Evolutionary conservation across 257 asterid genomes (phyloP).

Genomic region (Capsicum chinense): DNA sequence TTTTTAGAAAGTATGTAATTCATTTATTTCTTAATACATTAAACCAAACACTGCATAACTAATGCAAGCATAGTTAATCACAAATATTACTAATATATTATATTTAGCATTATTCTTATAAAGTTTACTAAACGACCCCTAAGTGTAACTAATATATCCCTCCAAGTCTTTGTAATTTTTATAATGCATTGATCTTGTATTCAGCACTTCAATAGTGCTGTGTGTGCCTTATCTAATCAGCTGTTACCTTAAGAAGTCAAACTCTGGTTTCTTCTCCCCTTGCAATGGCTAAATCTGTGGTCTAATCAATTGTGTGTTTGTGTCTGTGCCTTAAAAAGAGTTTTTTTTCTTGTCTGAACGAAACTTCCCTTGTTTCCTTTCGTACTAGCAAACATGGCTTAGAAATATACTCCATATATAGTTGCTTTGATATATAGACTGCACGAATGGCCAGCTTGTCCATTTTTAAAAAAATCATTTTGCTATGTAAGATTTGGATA

Average conservation of each 20-base stretch:
- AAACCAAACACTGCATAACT: too few relatives aligned
- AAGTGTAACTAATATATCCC: too few relatives aligned
- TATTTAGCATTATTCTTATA: too few relatives aligned
- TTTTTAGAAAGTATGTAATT: too few relatives aligned
- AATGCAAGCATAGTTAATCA: too few relatives aligned
- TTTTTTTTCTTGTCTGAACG: background rate
- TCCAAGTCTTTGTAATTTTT: background rate
- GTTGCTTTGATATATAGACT: slow-evolving; percentile 20
- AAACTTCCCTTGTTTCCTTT: background rate
- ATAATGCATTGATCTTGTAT: background rate
- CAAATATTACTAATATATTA: too few relatives aligned
- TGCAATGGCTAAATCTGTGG: slow-evolving; percentile 18
- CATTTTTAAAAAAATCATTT: slow-evolving; percentile 2
- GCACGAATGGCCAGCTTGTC: slow-evolving; percentile 21
- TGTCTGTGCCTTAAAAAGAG: background rate
- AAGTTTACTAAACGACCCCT: too few relatives aligned
- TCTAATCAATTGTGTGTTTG: background rate
- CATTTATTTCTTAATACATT: too few relatives aligned
- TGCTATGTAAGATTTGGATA: slow-evolving; percentile 13
- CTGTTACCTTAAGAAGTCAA: background rate
- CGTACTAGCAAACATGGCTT: background rate
- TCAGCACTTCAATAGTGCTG: background rate
- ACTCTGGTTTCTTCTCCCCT: background rate
- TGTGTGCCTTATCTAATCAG: background rate
- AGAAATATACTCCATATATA: background rate